Conservation (phyloP, 2,329 filamentous ascomycete species). For the Trichophyton rubrum region DNA sequence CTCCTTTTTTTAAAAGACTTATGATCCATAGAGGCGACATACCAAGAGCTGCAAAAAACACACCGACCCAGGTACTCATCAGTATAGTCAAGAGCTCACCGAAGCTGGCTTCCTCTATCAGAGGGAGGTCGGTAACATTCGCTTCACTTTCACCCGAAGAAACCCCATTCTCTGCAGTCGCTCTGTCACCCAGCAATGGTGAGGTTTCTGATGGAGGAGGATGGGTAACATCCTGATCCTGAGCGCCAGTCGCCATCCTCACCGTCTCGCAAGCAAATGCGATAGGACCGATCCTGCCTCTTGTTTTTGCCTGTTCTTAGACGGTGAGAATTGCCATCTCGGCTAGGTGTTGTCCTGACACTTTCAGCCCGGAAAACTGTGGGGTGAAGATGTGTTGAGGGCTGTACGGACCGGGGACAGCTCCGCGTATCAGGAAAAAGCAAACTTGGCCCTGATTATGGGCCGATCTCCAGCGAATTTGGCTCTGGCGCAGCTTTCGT, state of each 20-base stretch:
- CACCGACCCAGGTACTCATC: constrained; percentile 40
- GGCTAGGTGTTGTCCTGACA: background rate
- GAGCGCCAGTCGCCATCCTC: background rate
- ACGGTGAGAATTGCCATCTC: background rate
- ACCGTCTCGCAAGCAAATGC: background rate
- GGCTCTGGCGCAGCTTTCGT: too few relatives aligned
- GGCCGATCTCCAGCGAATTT: too few relatives aligned
- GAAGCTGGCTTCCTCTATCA: constrained; percentile 35
- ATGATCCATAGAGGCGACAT: background rate
- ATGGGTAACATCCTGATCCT: background rate
- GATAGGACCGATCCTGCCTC: background rate
- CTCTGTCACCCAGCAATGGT: constrained; percentile 10
- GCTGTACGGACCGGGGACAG: background rate
- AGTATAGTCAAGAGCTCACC: constrained; percentile 38
- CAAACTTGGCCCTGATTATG: background rate
- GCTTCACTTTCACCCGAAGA: background rate
- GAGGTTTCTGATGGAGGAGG: constrained; percentile 11
- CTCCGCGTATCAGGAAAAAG: background rate
- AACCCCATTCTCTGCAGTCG: constrained; percentile 3
- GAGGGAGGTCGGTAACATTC: constrained; percentile 12
- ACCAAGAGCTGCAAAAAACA: constrained; percentile 47
- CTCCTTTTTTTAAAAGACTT: background rate
- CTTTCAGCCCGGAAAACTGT: background rate
- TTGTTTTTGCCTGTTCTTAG: background rate
- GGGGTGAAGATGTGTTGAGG: background rate